Evolutionary conservation across 371 early-diverging fungal genomes (phyloP), one percentile per base, ranked within the genome.

Genomic region (Polyrhizophydium stewartii): DNA sequence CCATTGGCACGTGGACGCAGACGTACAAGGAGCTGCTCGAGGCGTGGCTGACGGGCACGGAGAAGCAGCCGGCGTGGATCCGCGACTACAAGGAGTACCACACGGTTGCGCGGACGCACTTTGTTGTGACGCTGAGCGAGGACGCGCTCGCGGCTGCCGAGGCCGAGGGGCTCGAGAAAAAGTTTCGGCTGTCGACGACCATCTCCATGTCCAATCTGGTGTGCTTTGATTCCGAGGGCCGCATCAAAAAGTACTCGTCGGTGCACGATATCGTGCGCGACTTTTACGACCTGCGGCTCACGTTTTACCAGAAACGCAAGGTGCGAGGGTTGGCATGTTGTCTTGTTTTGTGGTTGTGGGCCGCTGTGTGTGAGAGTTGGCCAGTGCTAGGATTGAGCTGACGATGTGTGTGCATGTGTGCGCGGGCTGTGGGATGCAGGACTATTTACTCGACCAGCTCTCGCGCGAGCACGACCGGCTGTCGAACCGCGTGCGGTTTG

Each of bases 1-100:
- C 99, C 1, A 81, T 99, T 32, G 86, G 92, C 38, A 68, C 78
- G 3, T 99, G 99, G 99, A 99, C 99, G 0, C 90, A 96, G 53
- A 75, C 70, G 2, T 99, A 96, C 82, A 98, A 97, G 73, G 90
- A 95, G 55, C 78, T 84, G 64, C 74, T 99, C 22, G 96, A 96
- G 59, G 60, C 69, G 19, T 86, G 87, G 82, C 67, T 87, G 60
- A 43, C 75, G n/a, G 84, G 85, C 2, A 66, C 75, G n/a, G 76
- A 75, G 22, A 89, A 90, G 71, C 38, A 58, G n/a, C 64, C 78
- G 0, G 67, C 89, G 0, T 76, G 78, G 68, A 84, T 94, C 64
- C 51, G 69, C 77, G 89, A 90, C 66, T 93, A 83, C 66, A 85
- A 81, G 43, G 90, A 92, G 57, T 89, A 95, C 71, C 89, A 92